Evolutionary conservation across 805 yeast genomes (phyloP).

Genomic region (Lipomyces yamadae): DNA sequence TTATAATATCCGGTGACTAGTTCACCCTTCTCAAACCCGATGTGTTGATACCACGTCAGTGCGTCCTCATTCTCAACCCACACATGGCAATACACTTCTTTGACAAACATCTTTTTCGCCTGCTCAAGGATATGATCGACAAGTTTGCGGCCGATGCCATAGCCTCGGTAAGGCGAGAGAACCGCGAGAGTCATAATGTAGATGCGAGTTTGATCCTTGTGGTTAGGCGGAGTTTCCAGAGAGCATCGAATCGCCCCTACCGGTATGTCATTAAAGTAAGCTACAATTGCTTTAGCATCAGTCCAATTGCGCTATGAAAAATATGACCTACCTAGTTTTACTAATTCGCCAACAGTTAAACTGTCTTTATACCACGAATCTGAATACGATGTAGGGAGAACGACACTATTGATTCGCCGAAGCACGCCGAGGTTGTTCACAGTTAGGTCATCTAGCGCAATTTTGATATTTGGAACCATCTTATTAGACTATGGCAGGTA

Average conservation of each 20-base stretch:
- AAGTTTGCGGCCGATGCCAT: constrained; percentile 66
- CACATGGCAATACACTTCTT: constrained; percentile 59
- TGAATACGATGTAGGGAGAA: constrained; percentile 58
- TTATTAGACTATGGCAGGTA: background rate
- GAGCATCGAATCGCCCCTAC: constrained; percentile 75
- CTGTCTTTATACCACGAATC: constrained; percentile 59
- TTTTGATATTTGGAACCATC: constrained; percentile 13
- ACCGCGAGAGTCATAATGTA: constrained; percentile 74
- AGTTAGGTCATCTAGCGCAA: constrained; percentile 32
- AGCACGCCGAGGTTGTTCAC: constrained; percentile 59
- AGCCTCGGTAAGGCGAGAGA: constrained; percentile 62
- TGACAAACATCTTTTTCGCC: constrained; percentile 60
- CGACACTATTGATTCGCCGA: constrained; percentile 58
- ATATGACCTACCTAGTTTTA: constrained; percentile 50
- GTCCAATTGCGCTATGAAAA: constrained; percentile 1
- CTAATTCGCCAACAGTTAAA: constrained; percentile 55
- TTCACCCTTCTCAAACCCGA: constrained; percentile 54
- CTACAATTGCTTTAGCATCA: constrained; percentile 42
- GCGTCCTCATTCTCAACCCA: constrained; percentile 52
- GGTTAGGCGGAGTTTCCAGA: constrained; percentile 41
- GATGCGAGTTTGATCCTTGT: constrained; percentile 49
- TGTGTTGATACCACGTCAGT: constrained; percentile 56
- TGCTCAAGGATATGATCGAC: constrained; percentile 61
- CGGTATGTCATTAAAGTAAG: constrained; percentile 74
- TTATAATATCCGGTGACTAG: constrained; percentile 55